Evolutionary conservation across 495 filamentous ascomycete species (phyloP), one percentile per base, ranked within the genome.

Genomic region (Aspergillus panamensis): DNA sequence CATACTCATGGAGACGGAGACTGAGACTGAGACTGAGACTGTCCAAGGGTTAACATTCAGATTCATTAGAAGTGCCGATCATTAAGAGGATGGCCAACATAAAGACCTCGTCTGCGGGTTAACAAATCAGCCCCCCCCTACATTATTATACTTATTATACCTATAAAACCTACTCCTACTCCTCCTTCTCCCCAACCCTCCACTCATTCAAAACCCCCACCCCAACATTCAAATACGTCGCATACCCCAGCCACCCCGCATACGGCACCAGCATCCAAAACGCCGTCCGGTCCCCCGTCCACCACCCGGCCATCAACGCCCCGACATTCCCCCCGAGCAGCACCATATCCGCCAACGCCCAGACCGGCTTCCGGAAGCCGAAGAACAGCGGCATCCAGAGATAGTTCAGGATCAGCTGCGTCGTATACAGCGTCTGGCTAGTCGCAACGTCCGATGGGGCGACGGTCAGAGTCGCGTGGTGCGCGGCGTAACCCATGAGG

Each of bases 351-450:
- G 79, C 82, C 8, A 91, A 81, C 1, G 91, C 92, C 66, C 84
- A 82, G 55, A 85, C 80, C 3, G 91, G 89, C 21, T 82, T 80
- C 39, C 83, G 80, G 32, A 87, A 61, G 1, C 81, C 79, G 67
- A 96, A 96, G 80, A 97, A 97, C 8, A 96, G 81, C 1, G 93
- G 93, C 90, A 94, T 96, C 91, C 90, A 97, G 48, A 87, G 68
- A 17, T 94, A 73, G 69, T 97, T 96, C 13, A 96, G 72, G 17
- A 77, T 87, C 8, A 97, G 85, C 67, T 96, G 92, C 45, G 87
- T 82, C 6, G 87, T 88, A 77, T 96, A 97, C 14, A 96, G 79
- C 0, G 86, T 88, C 37, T 76, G 71, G 2, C 58, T 25, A 53
- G 56, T 50, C 5, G 57, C 32, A 1, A 62, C 62, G 0, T n/a